These are phyloP conservation scores for Yueomyces sp. DNA, from an alignment of 805 yeast genomes.

Conservation along the genomic window DNA sequence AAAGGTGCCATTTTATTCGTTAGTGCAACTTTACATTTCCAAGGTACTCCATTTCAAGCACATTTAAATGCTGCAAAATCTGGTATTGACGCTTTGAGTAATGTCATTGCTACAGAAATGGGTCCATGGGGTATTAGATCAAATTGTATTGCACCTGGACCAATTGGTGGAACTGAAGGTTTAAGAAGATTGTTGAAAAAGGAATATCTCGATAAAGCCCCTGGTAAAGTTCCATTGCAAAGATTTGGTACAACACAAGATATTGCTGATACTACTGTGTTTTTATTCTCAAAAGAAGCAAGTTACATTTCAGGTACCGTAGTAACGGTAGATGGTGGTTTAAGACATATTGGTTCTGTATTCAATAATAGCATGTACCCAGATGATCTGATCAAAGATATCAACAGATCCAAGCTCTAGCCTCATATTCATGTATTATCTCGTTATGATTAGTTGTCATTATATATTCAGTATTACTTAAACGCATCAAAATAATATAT, in stretches of 20 bases:
- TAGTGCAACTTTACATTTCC: constrained; percentile 80
- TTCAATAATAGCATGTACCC: constrained; percentile 32
- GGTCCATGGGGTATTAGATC: constrained; percentile 81
- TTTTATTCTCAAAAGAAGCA: constrained; percentile 73
- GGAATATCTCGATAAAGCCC: constrained; percentile 28
- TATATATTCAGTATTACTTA: too few relatives aligned
- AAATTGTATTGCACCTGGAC: constrained; percentile 87
- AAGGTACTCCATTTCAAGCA: constrained; percentile 76
- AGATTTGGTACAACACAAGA: constrained; percentile 60
- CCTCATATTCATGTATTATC: too few relatives aligned
- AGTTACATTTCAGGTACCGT: constrained; percentile 63
- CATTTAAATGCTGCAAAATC: constrained; percentile 96
- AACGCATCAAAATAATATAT: too few relatives aligned
- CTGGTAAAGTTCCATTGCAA: constrained; percentile 39
- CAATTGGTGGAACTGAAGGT: constrained; percentile 82
- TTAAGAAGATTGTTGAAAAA: constrained; percentile 44
- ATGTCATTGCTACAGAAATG: constrained; percentile 76
- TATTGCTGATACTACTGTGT: constrained; percentile 81
- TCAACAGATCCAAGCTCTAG: constrained; percentile 15
- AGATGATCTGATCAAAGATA: constrained; percentile 7
- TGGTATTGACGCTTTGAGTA: constrained; percentile 79
- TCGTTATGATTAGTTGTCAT: too few relatives aligned
- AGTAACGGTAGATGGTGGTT: constrained; percentile 79
- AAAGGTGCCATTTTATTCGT: constrained; percentile 70
- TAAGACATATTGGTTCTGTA: constrained; percentile 63